Evolutionary conservation across 495 filamentous ascomycete genomes (phyloP), one percentile per base, ranked within the genome.

Genomic region (Lepidopterella palustris): DNA sequence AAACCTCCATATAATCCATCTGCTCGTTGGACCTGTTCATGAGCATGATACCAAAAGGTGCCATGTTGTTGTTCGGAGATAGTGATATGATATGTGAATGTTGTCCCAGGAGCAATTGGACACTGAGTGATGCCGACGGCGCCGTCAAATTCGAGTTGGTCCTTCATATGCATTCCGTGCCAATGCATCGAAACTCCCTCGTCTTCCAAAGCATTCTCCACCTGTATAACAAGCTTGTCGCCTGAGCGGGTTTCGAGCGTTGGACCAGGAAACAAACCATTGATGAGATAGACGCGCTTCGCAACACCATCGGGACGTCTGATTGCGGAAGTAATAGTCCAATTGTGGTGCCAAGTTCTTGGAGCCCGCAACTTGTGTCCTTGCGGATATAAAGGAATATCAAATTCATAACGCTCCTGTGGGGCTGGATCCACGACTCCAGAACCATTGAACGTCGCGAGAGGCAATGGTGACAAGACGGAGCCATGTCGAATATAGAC

Each of bases 1-100:
- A 66, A 47, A 23, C 55, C 64, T 20, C 64, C 64, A 39, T 59
- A 63, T n/a, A 66, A 47, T 11, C 60, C 64, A 63, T 66, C 60
- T 4, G 55, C 60, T 21, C 60, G 55, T 29, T 66, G 64, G 5
- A 59, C 57, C 23, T 47, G 32, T 20, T 48, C 21, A 13, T 55
- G 60, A 45, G 53, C 55, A 28, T 66, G 60, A 54, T 57, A 53
- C 52, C 64, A 45, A 26, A 57, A 57, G 0, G 54, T 57, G 54
- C 54, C 54, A 28, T 57, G 54, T 18, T 57, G 54, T 20, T 57
- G 32, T 4, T 53, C 45, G 28, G 52, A 54, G 15, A 52, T n/a
- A 3, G 25, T 5, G 32, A 59, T 51, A 6, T 29, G 20, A 40
- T 59, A 59, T 11, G 56, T 51, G 47, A 45, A 59, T 11, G 25